Evolutionary conservation across 805 yeast species (phyloP).

Genomic region (Clavispora santaluciae): DNA sequence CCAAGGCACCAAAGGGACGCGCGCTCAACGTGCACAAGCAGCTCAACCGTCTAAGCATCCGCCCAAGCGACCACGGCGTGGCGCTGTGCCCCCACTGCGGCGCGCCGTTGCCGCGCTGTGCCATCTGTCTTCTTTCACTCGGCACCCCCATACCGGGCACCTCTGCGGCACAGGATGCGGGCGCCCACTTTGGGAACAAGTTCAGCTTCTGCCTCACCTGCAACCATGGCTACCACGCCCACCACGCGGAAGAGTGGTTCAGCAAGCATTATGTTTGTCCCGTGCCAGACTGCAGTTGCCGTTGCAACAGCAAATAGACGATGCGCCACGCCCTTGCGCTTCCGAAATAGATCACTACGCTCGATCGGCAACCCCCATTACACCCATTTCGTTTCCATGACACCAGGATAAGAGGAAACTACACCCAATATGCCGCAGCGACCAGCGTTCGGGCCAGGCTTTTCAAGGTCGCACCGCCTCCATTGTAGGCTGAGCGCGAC

Average conservation of each 20-base stretch:
- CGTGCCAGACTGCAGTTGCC: constrained; percentile 86
- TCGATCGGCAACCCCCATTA: no score
- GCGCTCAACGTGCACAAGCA: constrained; percentile 25
- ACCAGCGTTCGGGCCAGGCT: no score
- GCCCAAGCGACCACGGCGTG: constrained; percentile 22
- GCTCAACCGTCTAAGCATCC: constrained; percentile 21
- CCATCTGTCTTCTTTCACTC: constrained; percentile 75
- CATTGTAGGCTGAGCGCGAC: no score
- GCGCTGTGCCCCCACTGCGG: constrained; percentile 79
- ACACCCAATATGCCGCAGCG: no score
- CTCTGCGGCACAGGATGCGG: background rate
- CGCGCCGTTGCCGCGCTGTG: constrained; percentile 82
- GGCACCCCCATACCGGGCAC: constrained; percentile 57
- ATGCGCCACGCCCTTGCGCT: no score
- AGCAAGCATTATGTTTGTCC: constrained; percentile 84
- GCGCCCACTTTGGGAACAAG: constrained; percentile 46
- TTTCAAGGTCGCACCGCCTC: no score
- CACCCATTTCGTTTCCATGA: no score
- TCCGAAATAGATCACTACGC: no score
- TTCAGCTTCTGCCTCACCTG: constrained; percentile 88
- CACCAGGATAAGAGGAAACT: no score
- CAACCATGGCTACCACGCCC: constrained; percentile 92
- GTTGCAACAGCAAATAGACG: constrained; percentile 56
- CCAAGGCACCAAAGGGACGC: constrained; percentile 13
- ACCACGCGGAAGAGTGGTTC: constrained; percentile 96